Evolutionary conservation across 768 basidiomycete genomes (phyloP).

Genomic region (Psilocybe sp.): DNA sequence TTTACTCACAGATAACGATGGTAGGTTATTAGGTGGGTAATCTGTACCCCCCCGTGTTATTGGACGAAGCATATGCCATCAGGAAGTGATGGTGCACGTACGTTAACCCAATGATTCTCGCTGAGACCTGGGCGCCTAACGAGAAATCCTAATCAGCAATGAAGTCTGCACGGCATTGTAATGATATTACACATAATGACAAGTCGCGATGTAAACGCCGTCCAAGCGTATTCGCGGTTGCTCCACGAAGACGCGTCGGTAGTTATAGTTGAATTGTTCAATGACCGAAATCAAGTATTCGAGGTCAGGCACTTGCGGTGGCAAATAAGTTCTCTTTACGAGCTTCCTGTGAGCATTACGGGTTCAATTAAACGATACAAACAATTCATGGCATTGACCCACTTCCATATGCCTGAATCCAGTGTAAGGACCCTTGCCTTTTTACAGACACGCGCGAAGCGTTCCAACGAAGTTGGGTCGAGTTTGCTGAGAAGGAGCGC

Average conservation of each 20-base stretch:
- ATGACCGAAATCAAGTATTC: slow-evolving; percentile 48
- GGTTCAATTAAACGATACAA: slow-evolving; percentile 1
- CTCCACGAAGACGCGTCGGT: slow-evolving; percentile 76
- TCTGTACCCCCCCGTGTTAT: slow-evolving; percentile 35
- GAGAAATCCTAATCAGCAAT: slow-evolving; percentile 1
- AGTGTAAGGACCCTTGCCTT: slow-evolving; percentile 73
- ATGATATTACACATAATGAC: slow-evolving; percentile 75
- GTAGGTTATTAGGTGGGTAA: slow-evolving; percentile 86
- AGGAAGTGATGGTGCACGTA: slow-evolving; percentile 30
- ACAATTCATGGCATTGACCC: slow-evolving; percentile 13
- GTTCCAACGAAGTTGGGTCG: slow-evolving; percentile 67
- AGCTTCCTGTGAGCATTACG: slow-evolving; percentile 45
- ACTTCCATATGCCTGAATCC: slow-evolving; percentile 79
- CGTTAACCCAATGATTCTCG: slow-evolving; percentile 87
- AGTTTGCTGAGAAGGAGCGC: slow-evolving; percentile 63
- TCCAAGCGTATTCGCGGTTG: slow-evolving; percentile 83
- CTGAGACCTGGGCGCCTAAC: slow-evolving; percentile 69
- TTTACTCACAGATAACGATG: slow-evolving; percentile 81
- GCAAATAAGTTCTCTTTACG: slow-evolving; percentile 63
- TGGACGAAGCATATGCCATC: slow-evolving; percentile 3
- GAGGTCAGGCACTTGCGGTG: slow-evolving; percentile 68
- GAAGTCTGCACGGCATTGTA: neutral
- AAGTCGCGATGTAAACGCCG: slow-evolving; percentile 89
- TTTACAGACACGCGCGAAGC: slow-evolving; percentile 71
- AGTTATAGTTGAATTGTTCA: slow-evolving; percentile 56